Evolutionary conservation across 768 basidiomycete species (phyloP), one percentile per base, ranked within the genome.

Genomic region (Amanita phalloides): DNA sequence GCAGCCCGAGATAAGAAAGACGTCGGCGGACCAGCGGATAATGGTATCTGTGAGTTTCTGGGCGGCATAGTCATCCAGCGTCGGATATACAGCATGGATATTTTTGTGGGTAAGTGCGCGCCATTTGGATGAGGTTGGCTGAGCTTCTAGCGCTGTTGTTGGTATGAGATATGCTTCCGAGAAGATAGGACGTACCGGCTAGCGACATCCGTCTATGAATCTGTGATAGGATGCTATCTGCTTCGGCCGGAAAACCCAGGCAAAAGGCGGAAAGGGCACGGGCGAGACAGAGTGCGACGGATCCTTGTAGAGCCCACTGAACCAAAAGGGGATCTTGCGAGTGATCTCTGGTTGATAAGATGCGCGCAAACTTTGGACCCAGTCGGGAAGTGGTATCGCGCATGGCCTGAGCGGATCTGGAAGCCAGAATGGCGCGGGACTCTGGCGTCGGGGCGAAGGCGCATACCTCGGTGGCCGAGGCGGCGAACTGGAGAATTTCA

Each of bases 101-200:
- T 85, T 76, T 39, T 72, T 71, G 58, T 87, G 86, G 1, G 86
- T 79, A 39, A 90, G 67, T 0, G 86, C 77, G 44, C 86, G 75
- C 86, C 86, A 90, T 59, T 83, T 79, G 0, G 84, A 81, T 1
- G 85, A 84, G 0, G 81, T 84, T 3, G 86, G 84, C 62, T 90
- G 86, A 25, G 84, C 82, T 62, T 88, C 86, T 79, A 38, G 49
- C 39, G 43, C 56, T 51, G 13, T 9, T 13, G 36, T 37, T 8
- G 51, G 41, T 11, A 54, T 55, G 44, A 35, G 36, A 52, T 37
- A 33, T 52, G 39, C 13, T 33, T 35, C 23, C 43, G 23, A 49
- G 6, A 32, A 25, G 41, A 38, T 23, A 20, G 17, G 32, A 67
- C 73, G 49, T 56, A 81, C 81, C 81, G 48, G 68, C 66, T 17